Conservation (phyloP, 2,329 filamentous ascomycete species). For the Colletotrichum orbiculare region DNA sequence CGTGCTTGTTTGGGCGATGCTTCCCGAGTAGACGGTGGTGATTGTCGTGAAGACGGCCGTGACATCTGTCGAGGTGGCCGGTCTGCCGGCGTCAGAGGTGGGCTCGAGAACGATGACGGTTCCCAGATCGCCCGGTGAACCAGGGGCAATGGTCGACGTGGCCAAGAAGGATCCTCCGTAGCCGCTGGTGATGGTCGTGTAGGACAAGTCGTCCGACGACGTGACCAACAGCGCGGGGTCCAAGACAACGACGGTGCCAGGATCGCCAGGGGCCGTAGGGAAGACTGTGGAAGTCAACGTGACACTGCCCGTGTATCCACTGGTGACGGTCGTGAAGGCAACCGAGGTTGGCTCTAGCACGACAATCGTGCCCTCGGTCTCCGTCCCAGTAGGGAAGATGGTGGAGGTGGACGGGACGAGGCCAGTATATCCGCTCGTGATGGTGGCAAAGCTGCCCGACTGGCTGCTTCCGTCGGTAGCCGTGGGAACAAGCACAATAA, state of each 20-base stretch:
- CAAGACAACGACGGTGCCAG: constrained; percentile 12
- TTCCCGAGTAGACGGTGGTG: constrained; percentile 6
- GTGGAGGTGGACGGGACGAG: constrained; percentile 3
- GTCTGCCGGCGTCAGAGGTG: constrained; percentile 1
- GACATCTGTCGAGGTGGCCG: neutral
- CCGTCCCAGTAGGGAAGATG: constrained; percentile 19
- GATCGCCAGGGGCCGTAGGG: neutral
- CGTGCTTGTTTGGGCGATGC: constrained; percentile 7
- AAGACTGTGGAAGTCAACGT: constrained; percentile 5
- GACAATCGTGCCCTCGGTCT: constrained; percentile 8
- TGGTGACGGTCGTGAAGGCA: constrained; percentile 23
- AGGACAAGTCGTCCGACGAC: neutral
- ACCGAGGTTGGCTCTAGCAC: constrained; percentile 12
- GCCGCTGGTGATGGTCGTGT: constrained; percentile 1
- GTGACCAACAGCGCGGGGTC: neutral
- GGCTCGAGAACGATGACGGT: constrained; percentile 11
- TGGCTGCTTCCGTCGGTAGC: neutral
- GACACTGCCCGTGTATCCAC: neutral
- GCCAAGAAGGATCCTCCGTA: constrained; percentile 3
- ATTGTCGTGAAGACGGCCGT: constrained; percentile 12
- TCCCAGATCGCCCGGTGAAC: constrained; percentile 1
- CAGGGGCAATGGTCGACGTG: constrained; percentile 10
- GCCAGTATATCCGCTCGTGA: constrained; percentile 14
- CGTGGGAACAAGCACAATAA: neutral
- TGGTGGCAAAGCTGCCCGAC: neutral